phyloP scores from a whole-genome alignment of 306 rosid species.

The Sicyos baderoa region DNA sequence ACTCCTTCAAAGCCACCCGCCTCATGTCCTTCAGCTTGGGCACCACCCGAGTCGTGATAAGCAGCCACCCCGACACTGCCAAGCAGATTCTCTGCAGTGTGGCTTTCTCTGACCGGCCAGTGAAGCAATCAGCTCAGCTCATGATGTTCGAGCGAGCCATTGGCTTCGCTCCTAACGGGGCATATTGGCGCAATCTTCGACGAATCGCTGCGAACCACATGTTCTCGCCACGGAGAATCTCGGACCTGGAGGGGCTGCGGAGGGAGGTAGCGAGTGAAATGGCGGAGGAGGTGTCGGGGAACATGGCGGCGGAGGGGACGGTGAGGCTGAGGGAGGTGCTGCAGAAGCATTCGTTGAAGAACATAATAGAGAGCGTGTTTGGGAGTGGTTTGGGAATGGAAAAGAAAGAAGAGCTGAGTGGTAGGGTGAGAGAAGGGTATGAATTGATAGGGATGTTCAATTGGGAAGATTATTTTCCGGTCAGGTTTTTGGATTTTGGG shows the following conservation, averaged over 20 bases:
- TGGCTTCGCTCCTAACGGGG: constrained; percentile 73
- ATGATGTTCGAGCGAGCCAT: constrained; percentile 91
- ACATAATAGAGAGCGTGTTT: constrained; percentile 71
- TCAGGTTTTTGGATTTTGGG: constrained; percentile 57
- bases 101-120: constrained; percentile 68
- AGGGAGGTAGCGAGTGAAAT: constrained; percentile 39
- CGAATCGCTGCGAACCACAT: constrained; percentile 51
- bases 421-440: constrained; percentile 65
- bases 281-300: constrained; percentile 26
- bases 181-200: constrained; percentile 66
- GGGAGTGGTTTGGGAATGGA: constrained; percentile 29
- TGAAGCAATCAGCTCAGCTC: constrained; percentile 53
- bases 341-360: constrained; percentile 54
- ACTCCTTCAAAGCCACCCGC: constrained; percentile 36
- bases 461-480: constrained; percentile 65
- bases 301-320: constrained; percentile 37
- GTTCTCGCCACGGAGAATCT: constrained; percentile 67
- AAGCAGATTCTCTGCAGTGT: constrained; percentile 52
- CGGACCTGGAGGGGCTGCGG: constrained; percentile 40
- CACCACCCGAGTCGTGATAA: constrained; percentile 49
- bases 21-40: constrained; percentile 74
- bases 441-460: constrained; percentile 50
- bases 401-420: constrained; percentile 31
- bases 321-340: constrained; percentile 47
- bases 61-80: constrained; percentile 84